Base-by-base conservation (phyloP, 2,329 filamentous ascomycete species). In the Alternaria sp. region DNA sequence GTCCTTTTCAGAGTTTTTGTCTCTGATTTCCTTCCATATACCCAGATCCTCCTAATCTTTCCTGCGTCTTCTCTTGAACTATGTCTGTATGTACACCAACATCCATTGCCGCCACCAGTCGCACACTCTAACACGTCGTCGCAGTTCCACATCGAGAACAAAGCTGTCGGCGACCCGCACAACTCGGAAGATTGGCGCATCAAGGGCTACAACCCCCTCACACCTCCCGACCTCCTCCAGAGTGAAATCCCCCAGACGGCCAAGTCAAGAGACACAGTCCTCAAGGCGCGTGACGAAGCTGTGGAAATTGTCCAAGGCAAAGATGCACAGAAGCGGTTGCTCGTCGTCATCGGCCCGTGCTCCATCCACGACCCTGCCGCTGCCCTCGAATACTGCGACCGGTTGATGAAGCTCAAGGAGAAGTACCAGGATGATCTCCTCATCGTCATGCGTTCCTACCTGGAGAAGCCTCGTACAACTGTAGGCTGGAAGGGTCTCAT, bases 401-500 rank as follows among this genome's bases (percentile, higher is more conserved):
- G 90, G 67, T 85, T 99, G 65, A 79, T 96, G 69, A 85, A 88
- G 75, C 85, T 96, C 73, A 94, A 94, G 81, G 88, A 94, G 78
- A 95, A 96, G 84, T 90, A 97, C 84, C 87, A 91, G 78, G 87
- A 94, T 74, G 93, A 98, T 77, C 86, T 99, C 38, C 86, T 96
- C 72, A 95, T 99, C 70, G 91, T 99, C 64, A 99, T 99, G 95
- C 92, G 95, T 71, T 92, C 93, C 66, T 99, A 99, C 87, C 89
- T 99, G 62, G 95, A 99, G 86, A 99, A 99, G 86, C 95, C 95
- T 22, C 90, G 95, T 67, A 99, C 95, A 28, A 99, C 95, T 0
- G 93, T 99, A 28, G 95, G 95, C 70, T 99, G 95, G 95, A 99
- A 99, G 85, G 95, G 95, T 51, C 84, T 99, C 72, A 97, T 99